Base-by-base conservation (phyloP, 1,139 yeast species). In the Geotrichum restrictum region DNA sequence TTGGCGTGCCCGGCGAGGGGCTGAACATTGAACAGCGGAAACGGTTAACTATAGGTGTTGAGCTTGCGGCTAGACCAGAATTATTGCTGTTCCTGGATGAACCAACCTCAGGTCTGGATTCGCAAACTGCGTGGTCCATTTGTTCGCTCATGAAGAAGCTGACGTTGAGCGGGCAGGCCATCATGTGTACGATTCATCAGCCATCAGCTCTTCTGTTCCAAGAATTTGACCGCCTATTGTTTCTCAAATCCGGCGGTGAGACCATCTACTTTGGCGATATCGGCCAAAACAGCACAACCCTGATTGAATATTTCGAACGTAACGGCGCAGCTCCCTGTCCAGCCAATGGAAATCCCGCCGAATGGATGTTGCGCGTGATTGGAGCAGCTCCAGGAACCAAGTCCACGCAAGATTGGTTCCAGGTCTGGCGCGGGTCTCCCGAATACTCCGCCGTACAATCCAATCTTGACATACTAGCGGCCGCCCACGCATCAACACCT, bases 31-130 rank as follows among this genome's bases (percentile, higher is more conserved):
- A 87, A 69, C 95, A 86, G 70, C 79, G 95, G 63, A 87, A 87
- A 74, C 80, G 94, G 66, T 74, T 87, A 61, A 85, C 95, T 18
- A 83, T 85, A 65, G 91, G 95, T 59, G 94, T 88, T 54, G 96
- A 88, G 65, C 73, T 88, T 55, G 94, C 88, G 42, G 95, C 96
- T 22, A 87, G 85, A 66, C 96, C 96, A 4, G 83, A 84, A 59
- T 74, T 88, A 55, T 73, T 88, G 57, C 73, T 88, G 54, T 88
- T 88, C 70, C 76, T 88, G 64, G 96, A 88, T 71, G 96, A 88
- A 68, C 96, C 96, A 8, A 88, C 96, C 21, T 88, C 96, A 5
- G 96, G 96, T 65, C 75, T 88, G 60, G 96, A 88, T 67, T 87
- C 96, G 24, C 95, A 88, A 70, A 85, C 95, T 53, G 95, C 96